These are phyloP conservation scores for Lentinula novae-zelandiae DNA, from an alignment of 1,284 basidiomycete species.

Conservation along the genomic window DNA sequence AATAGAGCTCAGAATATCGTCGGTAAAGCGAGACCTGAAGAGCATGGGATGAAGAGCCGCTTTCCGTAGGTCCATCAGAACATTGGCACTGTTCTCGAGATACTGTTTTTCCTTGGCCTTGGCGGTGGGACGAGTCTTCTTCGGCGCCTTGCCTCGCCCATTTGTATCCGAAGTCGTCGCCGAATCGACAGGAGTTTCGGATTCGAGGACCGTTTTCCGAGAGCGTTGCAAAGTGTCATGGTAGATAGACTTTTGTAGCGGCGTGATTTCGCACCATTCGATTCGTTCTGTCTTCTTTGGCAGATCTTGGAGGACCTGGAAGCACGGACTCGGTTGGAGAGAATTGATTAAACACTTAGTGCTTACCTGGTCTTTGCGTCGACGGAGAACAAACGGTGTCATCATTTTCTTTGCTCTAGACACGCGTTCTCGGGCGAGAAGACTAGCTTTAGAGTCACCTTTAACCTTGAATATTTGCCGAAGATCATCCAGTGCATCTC, in stretches of 20 bases:
- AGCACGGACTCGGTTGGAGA: slow-evolving; percentile 3
- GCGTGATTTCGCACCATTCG: slow-evolving; percentile 93
- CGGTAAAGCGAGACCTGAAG: slow-evolving; percentile 83
- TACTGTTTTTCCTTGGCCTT: slow-evolving; percentile 63
- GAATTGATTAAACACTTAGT: background rate
- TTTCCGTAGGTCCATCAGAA: slow-evolving; percentile 95
- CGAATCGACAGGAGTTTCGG: slow-evolving; percentile 30
- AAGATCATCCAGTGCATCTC: slow-evolving; percentile 70
- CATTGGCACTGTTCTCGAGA: slow-evolving; percentile 80
- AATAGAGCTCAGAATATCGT: slow-evolving; percentile 71
- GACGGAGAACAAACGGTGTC: slow-evolving; percentile 95
- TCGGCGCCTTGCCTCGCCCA: slow-evolving; percentile 30
- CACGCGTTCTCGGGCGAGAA: slow-evolving; percentile 88
- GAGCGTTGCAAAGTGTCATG: slow-evolving; percentile 82
- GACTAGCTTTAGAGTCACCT: slow-evolving; percentile 79
- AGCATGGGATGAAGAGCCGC: slow-evolving; percentile 96
- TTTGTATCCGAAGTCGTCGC: slow-evolving; percentile 35
- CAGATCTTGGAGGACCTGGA: slow-evolving; percentile 86
- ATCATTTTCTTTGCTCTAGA: slow-evolving; percentile 98
- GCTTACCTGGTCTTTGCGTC: slow-evolving; percentile 86
- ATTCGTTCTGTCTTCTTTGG: slow-evolving; percentile 91
- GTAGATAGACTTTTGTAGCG: slow-evolving; percentile 83
- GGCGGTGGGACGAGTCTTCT: slow-evolving; percentile 38
- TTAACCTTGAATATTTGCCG: slow-evolving; percentile 97
- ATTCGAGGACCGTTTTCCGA: slow-evolving; percentile 75